These are phyloP conservation scores for Pleurostoma richardsiae DNA, from an alignment of 2,329 filamentous ascomycete genomes.

Conservation along the genomic window DNA sequence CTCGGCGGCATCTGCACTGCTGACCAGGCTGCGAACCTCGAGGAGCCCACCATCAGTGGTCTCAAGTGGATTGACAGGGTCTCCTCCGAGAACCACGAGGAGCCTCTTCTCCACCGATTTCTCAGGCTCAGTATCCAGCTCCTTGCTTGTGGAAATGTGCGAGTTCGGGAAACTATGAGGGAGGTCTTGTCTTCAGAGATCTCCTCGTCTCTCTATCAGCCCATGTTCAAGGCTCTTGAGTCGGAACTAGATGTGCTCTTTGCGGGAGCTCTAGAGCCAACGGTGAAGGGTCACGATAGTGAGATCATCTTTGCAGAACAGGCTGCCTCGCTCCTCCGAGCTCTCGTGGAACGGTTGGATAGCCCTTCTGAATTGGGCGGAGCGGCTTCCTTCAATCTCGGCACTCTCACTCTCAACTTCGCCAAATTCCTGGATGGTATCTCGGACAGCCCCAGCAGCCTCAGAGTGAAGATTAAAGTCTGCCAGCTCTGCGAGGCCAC, in stretches of 20 bases:
- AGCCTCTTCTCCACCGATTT: constrained; percentile 55
- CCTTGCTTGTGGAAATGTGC: constrained; percentile 57
- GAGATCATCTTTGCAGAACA: constrained; percentile 65
- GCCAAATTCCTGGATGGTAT: constrained; percentile 61
- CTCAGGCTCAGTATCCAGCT: constrained; percentile 61
- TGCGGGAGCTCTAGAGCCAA: constrained; percentile 46
- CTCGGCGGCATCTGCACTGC: constrained; percentile 62
- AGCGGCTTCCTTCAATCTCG: constrained; percentile 59
- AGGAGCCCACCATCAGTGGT: constrained; percentile 52
- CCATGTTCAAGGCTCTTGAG: constrained; percentile 61
- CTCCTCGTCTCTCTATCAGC: constrained; percentile 54
- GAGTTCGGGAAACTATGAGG: constrained; percentile 61
- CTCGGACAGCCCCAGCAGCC: constrained; percentile 47
- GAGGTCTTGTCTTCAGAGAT: constrained; percentile 64
- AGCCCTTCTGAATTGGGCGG: constrained; percentile 58
- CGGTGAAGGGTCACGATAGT: constrained; percentile 49
- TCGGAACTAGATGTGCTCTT: constrained; percentile 60
- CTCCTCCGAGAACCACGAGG: constrained; percentile 54
- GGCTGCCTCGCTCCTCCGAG: constrained; percentile 57
- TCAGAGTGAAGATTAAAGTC: constrained; percentile 64
- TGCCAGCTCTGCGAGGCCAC: constrained; percentile 63
- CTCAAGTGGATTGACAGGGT: constrained; percentile 61
- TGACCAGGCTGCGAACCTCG: constrained; percentile 49
- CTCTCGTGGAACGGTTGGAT: constrained; percentile 59
- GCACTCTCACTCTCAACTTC: constrained; percentile 59